Evolutionary conservation across 306 rosid genomes (phyloP).

Genomic region (Begonia fuchsioides): DNA sequence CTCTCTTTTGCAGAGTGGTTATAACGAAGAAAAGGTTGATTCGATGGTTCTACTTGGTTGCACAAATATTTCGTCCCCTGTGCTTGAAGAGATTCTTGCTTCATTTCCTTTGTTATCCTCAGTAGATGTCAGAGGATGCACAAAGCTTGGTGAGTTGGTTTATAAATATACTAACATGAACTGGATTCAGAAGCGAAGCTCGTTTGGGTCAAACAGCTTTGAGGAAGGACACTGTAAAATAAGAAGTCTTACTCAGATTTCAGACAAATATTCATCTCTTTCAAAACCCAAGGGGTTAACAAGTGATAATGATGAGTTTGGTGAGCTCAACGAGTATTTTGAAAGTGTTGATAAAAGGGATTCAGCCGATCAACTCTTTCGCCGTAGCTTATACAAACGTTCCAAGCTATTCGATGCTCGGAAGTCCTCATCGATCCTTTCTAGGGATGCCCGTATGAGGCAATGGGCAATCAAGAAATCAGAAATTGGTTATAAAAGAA

Average conservation of each 20-base stretch:
- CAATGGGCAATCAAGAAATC: constrained; percentile 91
- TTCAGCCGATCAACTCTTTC: constrained; percentile 59
- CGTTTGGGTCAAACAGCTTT: constrained; percentile 19
- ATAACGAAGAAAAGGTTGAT: constrained; percentile 53
- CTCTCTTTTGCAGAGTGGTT: constrained; percentile 57
- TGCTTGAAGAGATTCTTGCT: constrained; percentile 68
- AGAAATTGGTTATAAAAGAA: constrained; percentile 80
- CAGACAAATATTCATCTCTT: constrained; percentile 40
- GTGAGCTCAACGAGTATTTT: constrained; percentile 81
- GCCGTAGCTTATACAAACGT: constrained; percentile 78
- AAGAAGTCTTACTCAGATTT: constrained; percentile 56
- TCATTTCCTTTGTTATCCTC: constrained; percentile 57
- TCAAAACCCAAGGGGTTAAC: constrained; percentile 43
- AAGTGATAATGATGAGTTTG: constrained; percentile 60
- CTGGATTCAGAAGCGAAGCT: constrained; percentile 69
- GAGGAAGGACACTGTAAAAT: constrained; percentile 56
- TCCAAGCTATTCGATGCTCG: constrained; percentile 94
- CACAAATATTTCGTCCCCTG: constrained; percentile 44
- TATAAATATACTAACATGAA: constrained; percentile 45
- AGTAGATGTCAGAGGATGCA: constrained; percentile 80
- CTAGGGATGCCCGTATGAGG: constrained; percentile 98
- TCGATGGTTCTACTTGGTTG: constrained; percentile 68
- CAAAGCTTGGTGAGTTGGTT: constrained; percentile 60
- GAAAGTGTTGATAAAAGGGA: constrained; percentile 95
- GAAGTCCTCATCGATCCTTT: constrained; percentile 85